These are phyloP conservation scores for Gremmenia infestans DNA, from an alignment of 2,329 filamentous ascomycete species.

Conservation along the genomic window DNA sequence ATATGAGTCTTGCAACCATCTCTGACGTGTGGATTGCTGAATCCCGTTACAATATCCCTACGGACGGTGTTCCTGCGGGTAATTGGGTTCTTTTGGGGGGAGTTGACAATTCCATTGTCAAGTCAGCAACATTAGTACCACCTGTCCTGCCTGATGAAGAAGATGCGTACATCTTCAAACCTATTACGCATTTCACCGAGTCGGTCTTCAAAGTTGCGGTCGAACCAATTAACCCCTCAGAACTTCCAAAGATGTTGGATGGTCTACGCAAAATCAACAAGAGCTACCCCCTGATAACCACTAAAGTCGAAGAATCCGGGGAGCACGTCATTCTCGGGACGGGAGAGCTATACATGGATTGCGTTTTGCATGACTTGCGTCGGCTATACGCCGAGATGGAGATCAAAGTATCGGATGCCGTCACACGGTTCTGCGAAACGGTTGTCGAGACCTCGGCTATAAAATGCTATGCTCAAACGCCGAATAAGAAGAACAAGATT, in stretches of 20 bases:
- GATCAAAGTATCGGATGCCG: constrained; percentile 95
- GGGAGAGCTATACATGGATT: constrained; percentile 99
- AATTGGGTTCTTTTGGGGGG: constrained; percentile 90
- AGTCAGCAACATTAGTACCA: constrained; percentile 86
- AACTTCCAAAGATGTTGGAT: constrained; percentile 97
- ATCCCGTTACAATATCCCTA: constrained; percentile 87
- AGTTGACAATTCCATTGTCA: constrained; percentile 97
- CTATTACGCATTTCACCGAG: constrained; percentile 90
- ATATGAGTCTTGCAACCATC: constrained; percentile 86
- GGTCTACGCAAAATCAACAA: constrained; percentile 96
- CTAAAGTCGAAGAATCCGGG: constrained; percentile 96
- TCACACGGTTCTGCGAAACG: constrained; percentile 96
- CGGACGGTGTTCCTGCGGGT: constrained; percentile 86
- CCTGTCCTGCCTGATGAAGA: constrained; percentile 78
- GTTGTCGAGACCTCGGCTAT: constrained; percentile 96
- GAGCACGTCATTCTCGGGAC: constrained; percentile 95
- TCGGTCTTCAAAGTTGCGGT: constrained; percentile 97
- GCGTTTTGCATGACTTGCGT: constrained; percentile 89
- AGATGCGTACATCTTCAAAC: constrained; percentile 91
- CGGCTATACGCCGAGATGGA: constrained; percentile 98
- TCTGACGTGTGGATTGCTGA: constrained; percentile 85
- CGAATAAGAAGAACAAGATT: constrained; percentile 99
- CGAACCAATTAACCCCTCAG: constrained; percentile 95
- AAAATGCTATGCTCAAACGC: constrained; percentile 95
- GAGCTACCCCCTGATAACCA: constrained; percentile 90